phyloP scores from a whole-genome alignment of 345 rosid species.

The Dipteronia sinensis region DNA sequence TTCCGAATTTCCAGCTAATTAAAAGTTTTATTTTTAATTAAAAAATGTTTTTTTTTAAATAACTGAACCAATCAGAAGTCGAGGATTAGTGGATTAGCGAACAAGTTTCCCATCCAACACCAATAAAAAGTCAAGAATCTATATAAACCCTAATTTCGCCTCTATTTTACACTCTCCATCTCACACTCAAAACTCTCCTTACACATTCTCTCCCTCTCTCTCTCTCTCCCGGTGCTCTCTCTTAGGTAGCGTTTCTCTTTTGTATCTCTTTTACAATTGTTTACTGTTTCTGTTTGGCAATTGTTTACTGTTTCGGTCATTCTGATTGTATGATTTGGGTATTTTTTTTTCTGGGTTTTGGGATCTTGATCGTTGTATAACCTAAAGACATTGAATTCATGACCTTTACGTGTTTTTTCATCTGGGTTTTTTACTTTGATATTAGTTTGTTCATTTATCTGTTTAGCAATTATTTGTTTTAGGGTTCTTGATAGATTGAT shows the following conservation, averaged over 20 bases:
- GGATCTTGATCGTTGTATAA: neutral
- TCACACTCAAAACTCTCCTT: no score
- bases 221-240: no score
- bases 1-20: no score
- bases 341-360: neutral
- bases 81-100: conserved; percentile 5
- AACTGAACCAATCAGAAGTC: conserved; percentile 21
- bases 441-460: neutral
- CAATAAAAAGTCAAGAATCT: neutral
- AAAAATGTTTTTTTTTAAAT: no score
- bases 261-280: neutral
- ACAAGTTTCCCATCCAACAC: conserved; percentile 6
- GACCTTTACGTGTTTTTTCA: neutral
- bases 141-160: neutral
- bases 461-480: neutral
- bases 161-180: neutral
- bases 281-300: neutral
- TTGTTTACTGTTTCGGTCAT: neutral
- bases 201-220: no score
- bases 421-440: neutral
- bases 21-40: no score
- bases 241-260: neutral
- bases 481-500: neutral
- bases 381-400: neutral
- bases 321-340: neutral